Evolutionary conservation across 1,284 basidiomycete species (phyloP).

Genomic region (Pascua guehoae): DNA sequence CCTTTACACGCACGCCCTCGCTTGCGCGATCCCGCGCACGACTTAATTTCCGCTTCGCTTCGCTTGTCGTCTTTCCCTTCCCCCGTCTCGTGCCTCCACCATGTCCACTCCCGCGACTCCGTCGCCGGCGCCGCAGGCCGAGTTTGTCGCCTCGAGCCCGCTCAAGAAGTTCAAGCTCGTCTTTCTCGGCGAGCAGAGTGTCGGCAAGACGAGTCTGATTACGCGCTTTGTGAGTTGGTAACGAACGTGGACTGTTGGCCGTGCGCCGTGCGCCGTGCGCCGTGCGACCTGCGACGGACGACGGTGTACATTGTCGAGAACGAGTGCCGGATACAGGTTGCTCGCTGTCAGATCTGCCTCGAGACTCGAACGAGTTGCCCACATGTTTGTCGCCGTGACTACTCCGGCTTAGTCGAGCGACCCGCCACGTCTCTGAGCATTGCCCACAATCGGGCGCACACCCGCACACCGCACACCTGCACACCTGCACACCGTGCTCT

Average conservation of each 20-base stretch:
- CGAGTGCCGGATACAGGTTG: not conserved
- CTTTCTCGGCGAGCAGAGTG: constrained; percentile 85
- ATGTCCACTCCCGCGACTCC: not conserved
- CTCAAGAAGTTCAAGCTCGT: constrained; percentile 96
- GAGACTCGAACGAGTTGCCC: no score
- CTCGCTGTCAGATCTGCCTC: not conserved
- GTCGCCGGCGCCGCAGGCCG: constrained; percentile 7
- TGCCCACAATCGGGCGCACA: no score
- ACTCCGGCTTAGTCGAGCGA: no score
- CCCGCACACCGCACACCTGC: no score
- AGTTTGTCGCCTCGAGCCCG: constrained; percentile 50
- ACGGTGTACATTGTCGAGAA: not conserved
- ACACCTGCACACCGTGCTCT: not conserved
- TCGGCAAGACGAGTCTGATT: constrained; percentile 96
- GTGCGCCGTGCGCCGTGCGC: not conserved
- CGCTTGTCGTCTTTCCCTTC: not conserved
- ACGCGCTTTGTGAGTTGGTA: constrained; percentile 72
- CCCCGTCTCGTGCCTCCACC: not conserved
- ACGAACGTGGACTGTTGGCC: not conserved
- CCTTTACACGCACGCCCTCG: no score
- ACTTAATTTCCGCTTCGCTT: not conserved
- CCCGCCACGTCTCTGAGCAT: no score
- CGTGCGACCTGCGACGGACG: not conserved
- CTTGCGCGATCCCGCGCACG: no score
- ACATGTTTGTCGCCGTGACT: no score